Evolutionary conservation across 2,329 filamentous ascomycete species (phyloP).

Genomic region (Penicillium sumatraense): DNA sequence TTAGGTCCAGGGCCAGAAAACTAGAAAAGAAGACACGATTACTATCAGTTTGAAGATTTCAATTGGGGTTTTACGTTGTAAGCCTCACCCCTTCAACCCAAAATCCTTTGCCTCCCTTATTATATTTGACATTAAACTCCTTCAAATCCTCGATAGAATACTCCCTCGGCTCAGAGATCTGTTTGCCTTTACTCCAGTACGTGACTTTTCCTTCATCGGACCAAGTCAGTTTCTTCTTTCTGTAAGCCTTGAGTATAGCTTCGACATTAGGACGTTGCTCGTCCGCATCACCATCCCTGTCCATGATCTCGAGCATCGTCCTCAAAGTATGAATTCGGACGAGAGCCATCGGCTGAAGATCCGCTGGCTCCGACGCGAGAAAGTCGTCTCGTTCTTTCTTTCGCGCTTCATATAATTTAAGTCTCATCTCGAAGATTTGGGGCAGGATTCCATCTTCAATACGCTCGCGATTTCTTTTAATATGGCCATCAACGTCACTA

Average conservation of each 20-base stretch:
- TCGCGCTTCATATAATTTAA: background rate
- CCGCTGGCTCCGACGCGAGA: background rate
- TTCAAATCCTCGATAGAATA: background rate
- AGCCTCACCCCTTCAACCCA: constrained; percentile 1
- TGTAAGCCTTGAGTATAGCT: background rate
- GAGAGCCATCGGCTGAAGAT: background rate
- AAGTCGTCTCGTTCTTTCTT: background rate
- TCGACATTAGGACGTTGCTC: background rate
- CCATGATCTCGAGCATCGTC: background rate
- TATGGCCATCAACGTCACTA: constrained; percentile 2
- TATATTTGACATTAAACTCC: background rate
- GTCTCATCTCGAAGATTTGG: background rate
- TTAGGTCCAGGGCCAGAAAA: background rate
- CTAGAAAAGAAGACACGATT: too few species aligned
- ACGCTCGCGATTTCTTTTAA: background rate
- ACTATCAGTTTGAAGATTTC: too few species aligned
- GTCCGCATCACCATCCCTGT: background rate
- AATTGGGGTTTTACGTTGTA: too few species aligned
- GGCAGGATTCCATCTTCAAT: background rate
- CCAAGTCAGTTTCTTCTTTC: background rate
- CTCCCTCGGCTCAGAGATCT: background rate
- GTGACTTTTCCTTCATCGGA: background rate
- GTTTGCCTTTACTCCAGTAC: background rate
- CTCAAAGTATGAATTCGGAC: background rate
- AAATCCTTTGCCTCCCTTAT: background rate